Conservation (phyloP, 2,329 filamentous ascomycete species). For the Macrophomina phaseolina region DNA sequence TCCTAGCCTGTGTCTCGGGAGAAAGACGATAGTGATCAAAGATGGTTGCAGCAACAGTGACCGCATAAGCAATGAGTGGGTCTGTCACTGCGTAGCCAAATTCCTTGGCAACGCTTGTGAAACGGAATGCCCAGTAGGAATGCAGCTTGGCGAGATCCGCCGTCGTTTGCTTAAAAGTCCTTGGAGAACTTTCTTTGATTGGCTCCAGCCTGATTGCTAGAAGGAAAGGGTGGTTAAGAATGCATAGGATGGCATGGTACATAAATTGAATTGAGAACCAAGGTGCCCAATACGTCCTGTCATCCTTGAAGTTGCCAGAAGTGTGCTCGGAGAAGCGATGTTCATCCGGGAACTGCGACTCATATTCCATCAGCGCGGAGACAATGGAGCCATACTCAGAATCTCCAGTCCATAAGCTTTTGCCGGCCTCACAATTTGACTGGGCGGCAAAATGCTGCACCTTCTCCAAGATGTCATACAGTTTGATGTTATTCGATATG, state of each 20-base stretch:
- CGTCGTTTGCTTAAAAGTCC: slow-evolving; percentile 49
- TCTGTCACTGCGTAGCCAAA: slow-evolving; percentile 55
- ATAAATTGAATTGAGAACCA: slow-evolving; percentile 60
- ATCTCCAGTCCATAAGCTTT: slow-evolving; percentile 16
- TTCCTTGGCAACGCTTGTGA: slow-evolving; percentile 55
- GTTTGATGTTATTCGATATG: slow-evolving; percentile 9
- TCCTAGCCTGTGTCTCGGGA: slow-evolving; percentile 43
- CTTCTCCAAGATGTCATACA: slow-evolving; percentile 14
- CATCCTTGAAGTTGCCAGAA: slow-evolving; percentile 49
- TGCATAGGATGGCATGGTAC: slow-evolving; percentile 59
- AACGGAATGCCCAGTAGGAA: slow-evolving; percentile 60
- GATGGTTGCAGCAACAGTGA: slow-evolving; percentile 60
- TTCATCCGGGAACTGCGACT: slow-evolving; percentile 57
- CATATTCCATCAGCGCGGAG: slow-evolving; percentile 55
- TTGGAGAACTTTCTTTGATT: slow-evolving; percentile 59
- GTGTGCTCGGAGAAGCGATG: slow-evolving; percentile 57
- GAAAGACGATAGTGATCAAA: slow-evolving; percentile 61
- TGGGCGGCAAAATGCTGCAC: slow-evolving; percentile 7
- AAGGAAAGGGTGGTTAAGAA: slow-evolving; percentile 61
- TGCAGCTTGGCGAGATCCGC: slow-evolving; percentile 59
- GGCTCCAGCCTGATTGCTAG: slow-evolving; percentile 57
- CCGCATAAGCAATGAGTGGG: slow-evolving; percentile 56
- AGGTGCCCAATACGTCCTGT: slow-evolving; percentile 60
- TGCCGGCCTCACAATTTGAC: slow-evolving; percentile 1
- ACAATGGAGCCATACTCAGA: slow-evolving; percentile 14